phyloP scores from a whole-genome alignment of 106 monocot genomes.

The Apostasia shenzhenica region DNA sequence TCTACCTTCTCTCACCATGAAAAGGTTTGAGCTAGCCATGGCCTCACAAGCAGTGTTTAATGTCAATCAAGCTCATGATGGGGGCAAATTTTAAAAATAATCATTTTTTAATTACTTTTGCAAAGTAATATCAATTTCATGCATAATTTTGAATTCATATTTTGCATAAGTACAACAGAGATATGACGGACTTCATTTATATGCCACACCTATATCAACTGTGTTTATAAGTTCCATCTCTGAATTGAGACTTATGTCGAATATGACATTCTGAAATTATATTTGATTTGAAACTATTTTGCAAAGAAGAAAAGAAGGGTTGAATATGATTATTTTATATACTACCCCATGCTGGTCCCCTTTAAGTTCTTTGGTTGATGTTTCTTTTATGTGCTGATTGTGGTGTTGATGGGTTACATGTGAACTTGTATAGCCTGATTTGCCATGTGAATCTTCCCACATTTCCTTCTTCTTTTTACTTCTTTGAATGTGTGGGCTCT shows the following conservation, averaged over 20 bases:
- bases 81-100: neutral
- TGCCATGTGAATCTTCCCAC: slow-evolving; percentile 1
- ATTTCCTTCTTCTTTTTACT: neutral
- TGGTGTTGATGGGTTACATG: slow-evolving; percentile 13
- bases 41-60: slow-evolving; percentile 24
- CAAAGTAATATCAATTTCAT: no score
- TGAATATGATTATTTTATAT: no score
- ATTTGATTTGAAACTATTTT: no score
- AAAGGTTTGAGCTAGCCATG: slow-evolving; percentile 70
- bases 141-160: no score
- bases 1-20: slow-evolving; percentile 34
- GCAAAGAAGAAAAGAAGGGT: no score
- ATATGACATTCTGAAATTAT: no score
- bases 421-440: slow-evolving; percentile 25
- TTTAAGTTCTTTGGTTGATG: neutral
- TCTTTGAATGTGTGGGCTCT: neutral
- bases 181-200: no score
- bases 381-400: neutral
- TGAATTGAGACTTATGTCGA: no score
- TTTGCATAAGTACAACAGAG: no score
- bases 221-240: no score
- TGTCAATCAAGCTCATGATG: neutral
- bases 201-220: no score
- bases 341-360: no score
- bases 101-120: neutral